Evolutionary conservation across 2,329 filamentous ascomycete species (phyloP).

Genomic region (Cordyceps fumosorosea): DNA sequence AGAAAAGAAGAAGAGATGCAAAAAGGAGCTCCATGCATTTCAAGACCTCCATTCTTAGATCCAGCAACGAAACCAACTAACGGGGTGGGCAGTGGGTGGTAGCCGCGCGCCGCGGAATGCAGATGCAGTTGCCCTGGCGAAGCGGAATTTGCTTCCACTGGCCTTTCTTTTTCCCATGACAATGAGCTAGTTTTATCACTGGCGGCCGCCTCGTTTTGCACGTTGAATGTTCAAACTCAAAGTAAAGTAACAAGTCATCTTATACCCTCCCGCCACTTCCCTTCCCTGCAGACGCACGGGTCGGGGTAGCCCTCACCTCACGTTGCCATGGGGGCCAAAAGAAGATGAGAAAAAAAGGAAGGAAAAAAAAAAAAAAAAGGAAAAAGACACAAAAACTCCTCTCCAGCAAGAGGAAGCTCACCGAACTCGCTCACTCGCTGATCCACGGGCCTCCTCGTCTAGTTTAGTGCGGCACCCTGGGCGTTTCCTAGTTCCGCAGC

Average conservation of each 20-base stretch:
- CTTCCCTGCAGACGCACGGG: background rate
- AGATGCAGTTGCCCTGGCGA: background rate
- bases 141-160: too few species aligned
- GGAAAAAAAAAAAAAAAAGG: background rate
- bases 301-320: background rate
- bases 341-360: background rate
- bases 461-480: too few species aligned
- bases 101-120: background rate
- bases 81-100: background rate
- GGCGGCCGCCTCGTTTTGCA: background rate
- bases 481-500: too few species aligned
- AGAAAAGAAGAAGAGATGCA: too few species aligned
- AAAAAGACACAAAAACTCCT: background rate
- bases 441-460: too few species aligned
- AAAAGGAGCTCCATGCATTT: background rate
- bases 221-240: too few species aligned
- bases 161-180: too few species aligned
- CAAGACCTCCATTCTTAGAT: background rate
- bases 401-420: too few species aligned
- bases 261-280: background rate
- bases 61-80: background rate
- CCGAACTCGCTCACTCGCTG: too few species aligned
- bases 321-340: conserved; percentile 5
- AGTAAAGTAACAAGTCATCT: background rate
- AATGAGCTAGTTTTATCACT: too few species aligned